Evolutionary conservation across 495 filamentous ascomycete species (phyloP).

Genomic region (Penicillium egyptiacum): DNA sequence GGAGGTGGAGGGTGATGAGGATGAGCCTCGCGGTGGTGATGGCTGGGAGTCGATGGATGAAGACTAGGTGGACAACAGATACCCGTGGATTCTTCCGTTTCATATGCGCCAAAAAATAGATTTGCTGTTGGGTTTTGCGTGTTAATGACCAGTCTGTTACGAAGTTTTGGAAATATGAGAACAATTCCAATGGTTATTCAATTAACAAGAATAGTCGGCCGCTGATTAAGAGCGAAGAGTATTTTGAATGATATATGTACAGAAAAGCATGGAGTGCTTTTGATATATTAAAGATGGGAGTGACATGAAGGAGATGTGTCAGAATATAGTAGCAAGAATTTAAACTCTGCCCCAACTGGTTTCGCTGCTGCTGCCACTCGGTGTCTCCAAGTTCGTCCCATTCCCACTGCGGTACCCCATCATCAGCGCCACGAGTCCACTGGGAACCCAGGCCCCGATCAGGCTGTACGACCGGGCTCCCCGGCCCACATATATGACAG

Average conservation of each 20-base stretch:
- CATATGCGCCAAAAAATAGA: conserved; percentile 29
- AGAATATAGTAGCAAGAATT: not conserved
- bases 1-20: conserved; percentile 54
- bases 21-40: conserved; percentile 44
- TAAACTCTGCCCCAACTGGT: conserved; percentile 42
- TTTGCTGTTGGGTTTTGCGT: conserved; percentile 17
- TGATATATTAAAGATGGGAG: not conserved
- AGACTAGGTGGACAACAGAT: conserved; percentile 47
- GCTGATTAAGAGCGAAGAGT: conserved; percentile 32
- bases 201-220: too few species aligned
- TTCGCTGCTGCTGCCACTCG: conserved; percentile 41
- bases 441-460: conserved; percentile 81
- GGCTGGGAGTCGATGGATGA: conserved; percentile 94
- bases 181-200: conserved; percentile 2
- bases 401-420: conserved; percentile 63
- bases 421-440: conserved; percentile 81
- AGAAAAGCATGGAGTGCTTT: conserved; percentile 12
- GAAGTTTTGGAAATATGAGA: conserved; percentile 7
- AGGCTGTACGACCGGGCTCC: conserved; percentile 82
- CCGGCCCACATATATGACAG: conserved; percentile 71
- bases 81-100: conserved; percentile 29
- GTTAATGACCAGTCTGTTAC: conserved; percentile 15
- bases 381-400: conserved; percentile 17
- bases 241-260: conserved; percentile 19
- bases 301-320: not conserved